Evolutionary conservation across 768 basidiomycete genomes (phyloP).

Genomic region (Cystoderma amianthinum): DNA sequence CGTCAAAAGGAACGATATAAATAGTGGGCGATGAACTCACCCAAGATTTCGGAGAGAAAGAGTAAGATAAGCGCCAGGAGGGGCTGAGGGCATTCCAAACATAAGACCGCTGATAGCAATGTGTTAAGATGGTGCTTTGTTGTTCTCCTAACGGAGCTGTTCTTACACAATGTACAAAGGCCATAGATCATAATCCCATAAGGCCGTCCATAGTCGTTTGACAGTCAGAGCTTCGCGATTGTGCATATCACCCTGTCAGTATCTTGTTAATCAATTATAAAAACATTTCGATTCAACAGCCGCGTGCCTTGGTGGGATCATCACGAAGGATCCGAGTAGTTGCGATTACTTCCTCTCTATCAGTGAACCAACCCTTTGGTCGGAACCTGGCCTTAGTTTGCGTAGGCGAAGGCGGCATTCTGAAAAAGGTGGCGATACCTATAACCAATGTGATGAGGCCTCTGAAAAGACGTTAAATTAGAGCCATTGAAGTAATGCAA

Average conservation of each 20-base stretch:
- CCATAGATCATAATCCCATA: constrained; percentile 62
- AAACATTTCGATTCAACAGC: neutral
- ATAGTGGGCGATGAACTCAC: constrained; percentile 11
- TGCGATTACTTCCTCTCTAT: constrained; percentile 53
- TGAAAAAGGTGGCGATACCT: constrained; percentile 48
- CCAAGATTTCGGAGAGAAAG: constrained; percentile 50
- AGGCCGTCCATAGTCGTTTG: constrained; percentile 42
- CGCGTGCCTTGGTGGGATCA: constrained; percentile 47
- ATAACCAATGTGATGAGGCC: constrained; percentile 45
- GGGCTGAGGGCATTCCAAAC: constrained; percentile 41
- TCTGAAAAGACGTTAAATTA: constrained; percentile 11
- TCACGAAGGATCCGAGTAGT: constrained; percentile 57
- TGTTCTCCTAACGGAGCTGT: neutral
- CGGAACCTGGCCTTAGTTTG: constrained; percentile 53
- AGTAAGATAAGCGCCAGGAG: constrained; percentile 52
- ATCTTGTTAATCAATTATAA: neutral
- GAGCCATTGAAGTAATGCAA: neutral
- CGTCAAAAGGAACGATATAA: neutral
- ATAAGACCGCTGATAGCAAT: constrained; percentile 32
- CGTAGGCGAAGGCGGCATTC: constrained; percentile 54
- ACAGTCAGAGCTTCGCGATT: constrained; percentile 54
- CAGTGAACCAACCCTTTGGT: constrained; percentile 58
- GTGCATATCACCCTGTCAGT: constrained; percentile 53
- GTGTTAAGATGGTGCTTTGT: neutral
- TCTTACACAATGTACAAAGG: constrained; percentile 51